These are phyloP conservation scores for Entamoeba nuttalli DNA, from an alignment of 208 protist species.

Conservation along the genomic window DNA sequence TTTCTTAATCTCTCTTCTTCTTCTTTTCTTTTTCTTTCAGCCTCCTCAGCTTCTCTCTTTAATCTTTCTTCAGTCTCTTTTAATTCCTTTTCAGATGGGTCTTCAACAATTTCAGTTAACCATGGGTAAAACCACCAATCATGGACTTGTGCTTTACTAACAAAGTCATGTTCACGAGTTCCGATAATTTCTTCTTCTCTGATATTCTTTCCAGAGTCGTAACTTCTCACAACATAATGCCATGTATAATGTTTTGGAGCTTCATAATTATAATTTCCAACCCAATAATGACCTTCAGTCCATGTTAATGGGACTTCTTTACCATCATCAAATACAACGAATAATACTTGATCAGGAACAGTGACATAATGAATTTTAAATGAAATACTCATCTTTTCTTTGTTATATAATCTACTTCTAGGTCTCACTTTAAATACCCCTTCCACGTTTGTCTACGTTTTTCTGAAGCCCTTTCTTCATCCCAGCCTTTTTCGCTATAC, in stretches of 20 bases:
- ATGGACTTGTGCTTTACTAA: neutral
- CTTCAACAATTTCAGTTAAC: neutral
- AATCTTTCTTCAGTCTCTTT: neutral
- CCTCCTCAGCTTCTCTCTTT: neutral
- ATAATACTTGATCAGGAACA: neutral
- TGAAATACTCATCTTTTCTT: neutral
- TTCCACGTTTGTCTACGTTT: too few species aligned
- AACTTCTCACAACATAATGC: neutral
- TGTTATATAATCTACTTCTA: too few species aligned
- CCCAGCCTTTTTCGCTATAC: too few species aligned
- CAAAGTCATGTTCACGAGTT: neutral
- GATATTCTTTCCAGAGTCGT: neutral
- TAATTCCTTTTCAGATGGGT: neutral
- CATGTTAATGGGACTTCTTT: neutral
- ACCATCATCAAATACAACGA: neutral
- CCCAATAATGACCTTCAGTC: neutral
- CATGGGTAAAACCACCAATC: neutral
- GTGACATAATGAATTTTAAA: neutral
- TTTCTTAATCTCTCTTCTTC: neutral
- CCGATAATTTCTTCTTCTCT: neutral
- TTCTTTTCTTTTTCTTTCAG: neutral
- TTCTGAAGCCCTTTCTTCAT: too few species aligned
- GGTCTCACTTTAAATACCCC: too few species aligned
- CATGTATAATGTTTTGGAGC: neutral
- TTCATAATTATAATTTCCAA: neutral